Percentiles rank a stretch among this genome's conserved stretches.
Conservation (phyloP, 129 eudicot species). For the Calendula officinalis region DNA sequence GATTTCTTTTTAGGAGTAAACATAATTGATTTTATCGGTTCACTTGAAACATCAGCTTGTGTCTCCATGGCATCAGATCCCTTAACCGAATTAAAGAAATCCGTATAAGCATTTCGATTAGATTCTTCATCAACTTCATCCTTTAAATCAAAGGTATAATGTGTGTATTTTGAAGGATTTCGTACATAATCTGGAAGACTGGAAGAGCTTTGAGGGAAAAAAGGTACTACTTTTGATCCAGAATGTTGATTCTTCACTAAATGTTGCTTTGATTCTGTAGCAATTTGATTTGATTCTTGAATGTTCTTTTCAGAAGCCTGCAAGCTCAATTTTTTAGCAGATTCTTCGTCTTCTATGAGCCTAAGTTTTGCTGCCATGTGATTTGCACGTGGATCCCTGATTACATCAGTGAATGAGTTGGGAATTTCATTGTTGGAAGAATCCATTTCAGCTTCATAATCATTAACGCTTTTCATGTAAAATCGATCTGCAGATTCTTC, state of each 20-base stretch:
- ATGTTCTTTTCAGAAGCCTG: slow-evolving; percentile 27
- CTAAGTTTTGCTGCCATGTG: slow-evolving; percentile 67
- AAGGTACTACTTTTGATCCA: slow-evolving; percentile 19
- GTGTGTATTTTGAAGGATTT: slow-evolving; percentile 77
- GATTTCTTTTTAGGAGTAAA: slow-evolving; percentile 57
- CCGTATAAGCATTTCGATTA: slow-evolving; percentile 59
- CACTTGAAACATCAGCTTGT: slow-evolving; percentile 26
- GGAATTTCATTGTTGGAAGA: slow-evolving; percentile 53
- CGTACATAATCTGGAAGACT: slow-evolving; percentile 60
- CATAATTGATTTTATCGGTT: slow-evolving; percentile 40
- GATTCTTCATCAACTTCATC: slow-evolving; percentile 58
- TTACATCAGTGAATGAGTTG: slow-evolving; percentile 33
- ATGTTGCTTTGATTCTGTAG: slow-evolving; percentile 38
- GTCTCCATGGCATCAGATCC: slow-evolving; percentile 33
- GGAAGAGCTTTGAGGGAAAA: slow-evolving; percentile 22
- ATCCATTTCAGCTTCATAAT: slow-evolving; percentile 41
- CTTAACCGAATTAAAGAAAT: slow-evolving; percentile 46
- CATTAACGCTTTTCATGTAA: slow-evolving; percentile 51
- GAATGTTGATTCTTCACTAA: slow-evolving; percentile 14
- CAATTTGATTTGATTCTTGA: slow-evolving; percentile 11
- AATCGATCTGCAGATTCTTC: slow-evolving; percentile 52
- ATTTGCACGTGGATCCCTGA: slow-evolving; percentile 79
- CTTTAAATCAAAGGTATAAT: slow-evolving; percentile 64
- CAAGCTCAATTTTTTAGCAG: slow-evolving; percentile 24
- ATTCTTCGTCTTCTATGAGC: slow-evolving; percentile 70